These are phyloP conservation scores for Naganishia friedmannii DNA, from an alignment of 768 basidiomycete genomes.

Conservation along the genomic window DNA sequence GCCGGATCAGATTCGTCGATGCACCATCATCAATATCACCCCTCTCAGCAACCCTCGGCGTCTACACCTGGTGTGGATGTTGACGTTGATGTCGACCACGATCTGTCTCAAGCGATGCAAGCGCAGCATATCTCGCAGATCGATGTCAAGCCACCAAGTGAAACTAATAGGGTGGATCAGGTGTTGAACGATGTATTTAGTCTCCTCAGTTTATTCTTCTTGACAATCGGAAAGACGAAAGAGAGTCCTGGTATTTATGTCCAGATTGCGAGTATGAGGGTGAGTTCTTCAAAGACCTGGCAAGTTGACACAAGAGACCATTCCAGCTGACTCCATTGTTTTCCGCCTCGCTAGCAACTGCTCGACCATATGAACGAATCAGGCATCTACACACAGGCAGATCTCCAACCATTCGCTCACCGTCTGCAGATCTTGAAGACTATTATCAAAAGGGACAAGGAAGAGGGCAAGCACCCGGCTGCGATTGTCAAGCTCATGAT, in stretches of 20 bases:
- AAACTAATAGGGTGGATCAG: slow-evolving; percentile 81
- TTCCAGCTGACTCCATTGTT: background rate
- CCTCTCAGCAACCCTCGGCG: background rate
- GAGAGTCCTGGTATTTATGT: slow-evolving; percentile 94
- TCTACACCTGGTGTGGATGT: slow-evolving; percentile 16
- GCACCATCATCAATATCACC: background rate
- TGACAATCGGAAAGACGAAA: slow-evolving; percentile 92
- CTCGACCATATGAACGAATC: slow-evolving; percentile 94
- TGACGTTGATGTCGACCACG: slow-evolving; percentile 17
- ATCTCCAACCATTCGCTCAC: slow-evolving; percentile 80
- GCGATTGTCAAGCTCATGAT: slow-evolving; percentile 85
- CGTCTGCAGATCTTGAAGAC: slow-evolving; percentile 76
- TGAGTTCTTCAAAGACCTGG: slow-evolving; percentile 56
- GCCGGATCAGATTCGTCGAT: background rate
- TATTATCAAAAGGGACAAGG: slow-evolving; percentile 79
- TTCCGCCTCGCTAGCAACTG: slow-evolving; percentile 66
- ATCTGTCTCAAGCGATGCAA: slow-evolving; percentile 11
- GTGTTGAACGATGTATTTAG: slow-evolving; percentile 93
- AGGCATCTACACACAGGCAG: slow-evolving; percentile 84
- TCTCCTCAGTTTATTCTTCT: slow-evolving; percentile 91
- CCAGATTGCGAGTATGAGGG: slow-evolving; percentile 92
- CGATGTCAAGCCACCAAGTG: slow-evolving; percentile 36
- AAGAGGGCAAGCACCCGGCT: slow-evolving; percentile 75
- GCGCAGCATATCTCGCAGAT: slow-evolving; percentile 25
- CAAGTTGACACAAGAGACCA: background rate